Conservation (phyloP, 306 rosid genomes). For the barrel medic (Medicago truncatula) region DNA sequence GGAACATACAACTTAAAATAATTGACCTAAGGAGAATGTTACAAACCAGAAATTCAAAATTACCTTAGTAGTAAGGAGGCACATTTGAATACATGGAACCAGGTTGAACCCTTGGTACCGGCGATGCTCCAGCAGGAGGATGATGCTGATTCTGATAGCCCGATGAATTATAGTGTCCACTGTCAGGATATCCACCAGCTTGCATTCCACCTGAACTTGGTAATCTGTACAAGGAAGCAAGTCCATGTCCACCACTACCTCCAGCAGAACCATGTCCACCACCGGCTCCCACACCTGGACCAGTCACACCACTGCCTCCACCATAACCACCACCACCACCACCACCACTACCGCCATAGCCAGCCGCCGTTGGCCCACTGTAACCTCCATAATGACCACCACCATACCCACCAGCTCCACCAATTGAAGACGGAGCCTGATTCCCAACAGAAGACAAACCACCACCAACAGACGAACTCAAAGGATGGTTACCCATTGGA, state of each 20-base stretch:
- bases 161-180: conserved; percentile 68
- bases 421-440: conserved; percentile 62
- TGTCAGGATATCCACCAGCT: conserved; percentile 73
- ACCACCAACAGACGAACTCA: conserved; percentile 50
- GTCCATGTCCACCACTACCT: conserved; percentile 36
- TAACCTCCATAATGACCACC: conserved; percentile 74
- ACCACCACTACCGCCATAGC: conserved; percentile 39
- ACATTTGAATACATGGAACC: conserved; percentile 86
- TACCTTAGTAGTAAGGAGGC: conserved; percentile 95
- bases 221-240: conserved; percentile 67
- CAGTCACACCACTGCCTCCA: conserved; percentile 39
- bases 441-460: conserved; percentile 41
- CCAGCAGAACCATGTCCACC: conserved; percentile 45
- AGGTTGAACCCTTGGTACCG: conserved; percentile 80
- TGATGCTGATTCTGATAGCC: conserved; percentile 82
- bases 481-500: conserved; percentile 39
- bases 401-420: conserved; percentile 65
- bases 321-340: conserved; percentile 43
- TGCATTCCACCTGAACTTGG: conserved; percentile 78
- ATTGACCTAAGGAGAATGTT: not conserved
- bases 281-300: conserved; percentile 33
- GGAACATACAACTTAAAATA: not conserved
- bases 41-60: conserved; percentile 10
- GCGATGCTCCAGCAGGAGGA: conserved; percentile 75
- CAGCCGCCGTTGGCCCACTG: conserved; percentile 51